phyloP scores from a whole-genome alignment of 1,284 basidiomycete genomes.

The Fomitopsis betulina region DNA sequence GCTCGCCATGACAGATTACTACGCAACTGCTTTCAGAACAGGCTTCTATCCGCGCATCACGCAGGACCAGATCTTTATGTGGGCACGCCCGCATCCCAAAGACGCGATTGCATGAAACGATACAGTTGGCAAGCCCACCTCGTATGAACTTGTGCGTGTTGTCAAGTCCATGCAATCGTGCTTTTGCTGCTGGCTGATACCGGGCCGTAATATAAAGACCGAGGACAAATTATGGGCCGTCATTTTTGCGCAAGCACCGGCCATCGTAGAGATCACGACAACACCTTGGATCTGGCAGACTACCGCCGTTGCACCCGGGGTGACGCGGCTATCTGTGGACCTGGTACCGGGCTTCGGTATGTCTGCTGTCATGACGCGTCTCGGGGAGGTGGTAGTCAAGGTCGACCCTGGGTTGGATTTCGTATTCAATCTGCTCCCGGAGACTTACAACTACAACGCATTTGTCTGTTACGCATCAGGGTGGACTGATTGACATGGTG shows the following conservation, averaged over 20 bases:
- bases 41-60: slow-evolving; percentile 54
- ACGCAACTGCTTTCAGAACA: slow-evolving; percentile 60
- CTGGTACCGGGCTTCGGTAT: not conserved
- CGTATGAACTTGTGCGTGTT: not conserved
- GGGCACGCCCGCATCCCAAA: slow-evolving; percentile 49
- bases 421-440: not conserved
- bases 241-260: not conserved
- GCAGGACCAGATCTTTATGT: slow-evolving; percentile 56
- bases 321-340: not conserved
- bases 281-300: not conserved
- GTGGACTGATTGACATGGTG: not conserved
- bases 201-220: not conserved
- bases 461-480: not conserved
- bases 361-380: not conserved
- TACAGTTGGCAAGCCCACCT: not conserved
- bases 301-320: not conserved
- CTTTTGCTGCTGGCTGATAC: not conserved
- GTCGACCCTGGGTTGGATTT: not conserved
- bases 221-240: not conserved
- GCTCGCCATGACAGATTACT: slow-evolving; percentile 46
- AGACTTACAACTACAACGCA: not conserved
- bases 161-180: too few relatives aligned
- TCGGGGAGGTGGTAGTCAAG: not conserved
- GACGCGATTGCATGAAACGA: slow-evolving; percentile 32
- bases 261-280: not conserved